Evolutionary conservation across 371 early-diverging fungal species (phyloP).

Genomic region (Mortierella sp.): DNA sequence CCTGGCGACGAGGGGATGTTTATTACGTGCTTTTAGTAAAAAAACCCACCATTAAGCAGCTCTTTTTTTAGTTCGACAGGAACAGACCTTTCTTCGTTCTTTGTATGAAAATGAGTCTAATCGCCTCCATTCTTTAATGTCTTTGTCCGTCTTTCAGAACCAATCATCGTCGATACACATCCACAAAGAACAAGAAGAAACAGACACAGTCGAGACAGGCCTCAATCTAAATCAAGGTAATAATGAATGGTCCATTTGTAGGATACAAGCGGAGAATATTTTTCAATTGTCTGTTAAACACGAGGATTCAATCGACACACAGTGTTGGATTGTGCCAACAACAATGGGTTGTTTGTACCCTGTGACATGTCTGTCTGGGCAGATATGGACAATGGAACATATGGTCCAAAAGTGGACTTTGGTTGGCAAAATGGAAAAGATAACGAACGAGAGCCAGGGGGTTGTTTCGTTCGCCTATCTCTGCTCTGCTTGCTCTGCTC

Average conservation of each 20-base stretch:
- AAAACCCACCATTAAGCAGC: not conserved
- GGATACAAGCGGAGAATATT: not conserved
- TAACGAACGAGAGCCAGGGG: not conserved
- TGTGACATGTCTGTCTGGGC: not conserved
- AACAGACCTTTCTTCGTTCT: not conserved
- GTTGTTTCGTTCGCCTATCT: not conserved
- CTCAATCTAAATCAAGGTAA: not conserved
- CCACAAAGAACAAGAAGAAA: too few species aligned
- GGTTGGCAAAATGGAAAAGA: not conserved
- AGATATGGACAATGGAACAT: not conserved
- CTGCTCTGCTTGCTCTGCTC: too few species aligned
- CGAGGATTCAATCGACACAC: slow-evolving; percentile 1
- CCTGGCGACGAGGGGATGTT: not conserved
- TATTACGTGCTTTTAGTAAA: not conserved
- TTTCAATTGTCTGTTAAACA: not conserved
- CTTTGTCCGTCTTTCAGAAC: not conserved
- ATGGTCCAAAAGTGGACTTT: too few species aligned
- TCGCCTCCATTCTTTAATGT: not conserved
- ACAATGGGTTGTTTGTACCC: not conserved
- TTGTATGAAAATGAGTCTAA: slow-evolving; percentile 1
- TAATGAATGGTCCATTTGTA: not conserved
- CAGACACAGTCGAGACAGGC: not conserved
- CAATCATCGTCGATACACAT: not conserved
- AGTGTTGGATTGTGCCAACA: not conserved
- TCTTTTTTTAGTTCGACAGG: not conserved